These are phyloP conservation scores for Ophiostoma angusticollis DNA, from an alignment of 2,329 filamentous ascomycete species.

Conservation along the genomic window DNA sequence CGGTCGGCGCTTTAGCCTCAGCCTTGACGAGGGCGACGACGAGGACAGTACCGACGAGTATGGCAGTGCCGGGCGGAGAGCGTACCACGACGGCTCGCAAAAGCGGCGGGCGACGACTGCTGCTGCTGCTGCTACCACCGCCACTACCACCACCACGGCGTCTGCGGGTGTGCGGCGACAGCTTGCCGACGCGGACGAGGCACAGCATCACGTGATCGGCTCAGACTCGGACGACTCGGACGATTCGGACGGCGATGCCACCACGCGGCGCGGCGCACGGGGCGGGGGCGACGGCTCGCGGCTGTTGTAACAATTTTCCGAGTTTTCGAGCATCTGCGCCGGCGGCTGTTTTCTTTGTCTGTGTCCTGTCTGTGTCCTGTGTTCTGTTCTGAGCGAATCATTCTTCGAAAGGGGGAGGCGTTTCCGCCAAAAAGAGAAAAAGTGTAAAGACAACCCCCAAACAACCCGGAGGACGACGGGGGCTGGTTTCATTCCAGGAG, in stretches of 20 bases:
- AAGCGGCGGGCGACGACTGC: conserved; percentile 9
- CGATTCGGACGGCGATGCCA: conserved; percentile 11
- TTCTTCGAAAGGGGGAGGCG: too few relatives aligned
- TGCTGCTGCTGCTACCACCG: conserved; percentile 9
- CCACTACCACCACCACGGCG: conserved; percentile 15
- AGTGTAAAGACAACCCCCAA: too few relatives aligned
- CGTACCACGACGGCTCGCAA: conserved; percentile 19
- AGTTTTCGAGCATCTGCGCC: too few relatives aligned
- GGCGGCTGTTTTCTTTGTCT: not conserved
- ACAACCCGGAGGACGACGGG: too few relatives aligned
- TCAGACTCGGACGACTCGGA: conserved; percentile 29
- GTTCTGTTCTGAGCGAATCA: too few relatives aligned
- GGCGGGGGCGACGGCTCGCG: conserved; percentile 2
- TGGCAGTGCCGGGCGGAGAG: not conserved
- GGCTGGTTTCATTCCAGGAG: too few relatives aligned
- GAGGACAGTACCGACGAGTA: conserved; percentile 31
- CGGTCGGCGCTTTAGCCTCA: conserved; percentile 6
- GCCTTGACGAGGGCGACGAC: conserved; percentile 52
- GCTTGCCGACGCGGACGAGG: conserved; percentile 21
- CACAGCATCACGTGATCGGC: conserved; percentile 38
- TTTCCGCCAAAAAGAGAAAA: too few relatives aligned
- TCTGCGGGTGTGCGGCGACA: conserved; percentile 19
- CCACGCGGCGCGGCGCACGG: not conserved
- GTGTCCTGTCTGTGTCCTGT: not conserved
- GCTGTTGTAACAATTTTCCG: conserved; percentile 8